These are phyloP conservation scores for Beta corolliflora DNA, from an alignment of 179 eudicot genomes.

Conservation along the genomic window DNA sequence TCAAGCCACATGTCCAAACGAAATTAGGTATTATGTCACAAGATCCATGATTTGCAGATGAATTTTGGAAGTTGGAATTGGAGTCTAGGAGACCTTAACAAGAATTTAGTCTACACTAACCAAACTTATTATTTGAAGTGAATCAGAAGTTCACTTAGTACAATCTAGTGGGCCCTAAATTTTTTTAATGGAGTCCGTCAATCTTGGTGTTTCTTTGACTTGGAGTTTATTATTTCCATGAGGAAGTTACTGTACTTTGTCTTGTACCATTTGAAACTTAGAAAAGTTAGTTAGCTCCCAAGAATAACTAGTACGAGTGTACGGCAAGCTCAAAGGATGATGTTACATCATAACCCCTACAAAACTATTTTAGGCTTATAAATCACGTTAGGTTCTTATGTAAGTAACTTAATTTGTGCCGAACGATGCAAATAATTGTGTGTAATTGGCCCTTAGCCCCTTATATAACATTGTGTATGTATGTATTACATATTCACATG, in stretches of 20 bases:
- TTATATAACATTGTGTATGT: too few relatives aligned
- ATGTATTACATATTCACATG: too few relatives aligned
- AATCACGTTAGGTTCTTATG: too few relatives aligned
- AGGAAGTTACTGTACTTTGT: not conserved
- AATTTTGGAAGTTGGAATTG: too few relatives aligned
- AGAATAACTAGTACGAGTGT: not conserved
- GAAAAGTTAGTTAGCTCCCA: not conserved
- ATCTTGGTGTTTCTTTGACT: not conserved
- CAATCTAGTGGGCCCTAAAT: constrained; percentile 1
- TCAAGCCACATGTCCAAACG: too few relatives aligned
- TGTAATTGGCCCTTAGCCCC: too few relatives aligned
- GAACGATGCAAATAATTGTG: too few relatives aligned
- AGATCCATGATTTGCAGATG: too few relatives aligned
- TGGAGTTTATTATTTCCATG: not conserved
- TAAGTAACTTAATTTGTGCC: too few relatives aligned
- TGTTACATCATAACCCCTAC: not conserved
- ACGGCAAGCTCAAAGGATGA: not conserved
- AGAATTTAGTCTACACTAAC: not conserved
- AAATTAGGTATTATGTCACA: too few relatives aligned
- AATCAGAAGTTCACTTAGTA: not conserved
- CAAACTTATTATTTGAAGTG: not conserved
- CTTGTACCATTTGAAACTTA: not conserved
- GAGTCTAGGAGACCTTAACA: too few relatives aligned
- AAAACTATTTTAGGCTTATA: not conserved
- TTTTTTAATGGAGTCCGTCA: not conserved